Evolutionary conservation across 495 filamentous ascomycete genomes (phyloP), one percentile per base, ranked within the genome.

Genomic region (Rostrohypoxylon terebratum): DNA sequence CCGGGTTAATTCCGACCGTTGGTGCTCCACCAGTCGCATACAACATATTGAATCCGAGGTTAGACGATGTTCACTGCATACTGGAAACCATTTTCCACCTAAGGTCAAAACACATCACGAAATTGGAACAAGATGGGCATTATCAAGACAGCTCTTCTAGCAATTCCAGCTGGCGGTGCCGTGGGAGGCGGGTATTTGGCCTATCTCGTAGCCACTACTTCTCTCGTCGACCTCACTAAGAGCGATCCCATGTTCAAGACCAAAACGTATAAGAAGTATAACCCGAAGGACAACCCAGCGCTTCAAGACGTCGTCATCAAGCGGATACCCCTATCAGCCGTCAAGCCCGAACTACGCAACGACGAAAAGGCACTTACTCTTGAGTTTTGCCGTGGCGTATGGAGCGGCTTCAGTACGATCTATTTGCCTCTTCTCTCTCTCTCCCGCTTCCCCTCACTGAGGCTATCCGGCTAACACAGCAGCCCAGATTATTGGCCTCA

Each of bases 381-480:
- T 63, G 87, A 87, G 54, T 91, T 92, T 68, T 91, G 89, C 74
- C 86, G 85, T 6, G 90, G 89, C 36, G 83, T 91, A 33, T 92
- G 88, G 88, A 82, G 89, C 61, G 89, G 90, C 57, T 83, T 87
- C 79, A 89, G 89, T 90, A 76, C 68, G 85, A 45, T 38, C 6
- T 8, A 14, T 40, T 13, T 0, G 36, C 31, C 6, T 13, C 20
- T 40, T 16, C 2, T 42, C 36, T 10, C 48, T 1, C 14, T 16
- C 2, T 42, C 36, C 7, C 48, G 3, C 14, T 9, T 48, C 36
- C 13, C 54, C 21, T 59, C 28, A 51, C 18, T 40, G 51, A 16
- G 25, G n/a, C 10, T 48, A n/a, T 23, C 20, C 23, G 18, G 65
- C 61, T 64, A 21, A 64, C 55, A 63, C 54, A 44, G 28, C 21